Evolutionary conservation across 169 alveolate species (phyloP).

Genomic region (Plasmodium blacklocki): DNA sequence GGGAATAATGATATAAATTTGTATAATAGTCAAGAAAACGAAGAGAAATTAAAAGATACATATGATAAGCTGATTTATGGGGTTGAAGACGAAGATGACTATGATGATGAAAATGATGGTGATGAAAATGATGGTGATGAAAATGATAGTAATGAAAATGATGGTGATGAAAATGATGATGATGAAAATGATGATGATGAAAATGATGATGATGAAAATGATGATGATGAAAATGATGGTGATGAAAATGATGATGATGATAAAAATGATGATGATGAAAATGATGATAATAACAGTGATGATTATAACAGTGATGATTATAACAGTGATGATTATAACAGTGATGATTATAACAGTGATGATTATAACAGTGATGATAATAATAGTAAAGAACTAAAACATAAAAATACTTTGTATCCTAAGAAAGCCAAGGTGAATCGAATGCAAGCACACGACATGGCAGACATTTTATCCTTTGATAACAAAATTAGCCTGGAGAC

Average conservation of each 20-base stretch:
- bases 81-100: slow-evolving; percentile 1
- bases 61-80: background rate
- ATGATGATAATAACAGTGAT: background rate
- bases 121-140: background rate
- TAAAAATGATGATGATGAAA: background rate
- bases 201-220: background rate
- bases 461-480: slow-evolving; percentile 42
- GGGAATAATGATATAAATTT: background rate
- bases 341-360: background rate
- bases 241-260: background rate
- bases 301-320: background rate
- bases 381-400: background rate
- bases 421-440: background rate
- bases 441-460: slow-evolving; percentile 1
- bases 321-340: background rate
- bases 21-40: background rate
- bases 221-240: background rate
- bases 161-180: background rate
- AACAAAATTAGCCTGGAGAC: slow-evolving; percentile 49
- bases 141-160: too few species aligned
- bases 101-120: background rate
- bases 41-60: slow-evolving; percentile 1
- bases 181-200: background rate
- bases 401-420: background rate
- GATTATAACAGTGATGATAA: background rate